Conservation (phyloP, 2,329 filamentous ascomycete genomes). For the Aspergillus sp. region DNA sequence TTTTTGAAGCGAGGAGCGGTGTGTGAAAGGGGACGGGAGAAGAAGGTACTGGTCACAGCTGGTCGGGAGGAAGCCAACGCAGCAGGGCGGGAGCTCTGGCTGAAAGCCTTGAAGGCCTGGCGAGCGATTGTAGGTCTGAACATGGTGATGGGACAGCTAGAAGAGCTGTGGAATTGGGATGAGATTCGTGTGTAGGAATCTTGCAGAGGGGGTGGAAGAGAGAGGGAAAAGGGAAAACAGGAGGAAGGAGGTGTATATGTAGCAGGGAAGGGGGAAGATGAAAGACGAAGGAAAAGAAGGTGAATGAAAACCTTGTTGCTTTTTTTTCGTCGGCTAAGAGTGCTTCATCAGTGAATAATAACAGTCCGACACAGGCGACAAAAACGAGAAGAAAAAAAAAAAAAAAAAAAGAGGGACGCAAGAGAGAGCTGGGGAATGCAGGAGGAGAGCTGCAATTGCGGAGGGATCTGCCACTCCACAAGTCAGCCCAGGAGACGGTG, state of each 20-base stretch:
- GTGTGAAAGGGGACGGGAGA: slow-evolving; percentile 24
- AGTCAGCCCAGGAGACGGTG: too few species aligned
- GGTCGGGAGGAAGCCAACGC: slow-evolving; percentile 10
- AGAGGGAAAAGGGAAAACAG: background rate
- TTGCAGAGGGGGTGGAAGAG: background rate
- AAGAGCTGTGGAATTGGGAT: too few species aligned
- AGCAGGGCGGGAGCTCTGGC: slow-evolving; percentile 14
- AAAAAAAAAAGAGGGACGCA: background rate
- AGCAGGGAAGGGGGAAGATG: background rate
- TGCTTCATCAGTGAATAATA: background rate
- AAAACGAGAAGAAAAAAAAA: background rate
- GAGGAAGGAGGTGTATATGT: background rate
- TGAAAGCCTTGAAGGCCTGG: slow-evolving; percentile 19
- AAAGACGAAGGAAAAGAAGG: background rate
- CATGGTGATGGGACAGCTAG: slow-evolving; percentile 12
- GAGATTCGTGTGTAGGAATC: too few species aligned
- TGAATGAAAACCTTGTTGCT: too few species aligned
- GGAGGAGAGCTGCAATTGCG: background rate
- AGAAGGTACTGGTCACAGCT: slow-evolving; percentile 10
- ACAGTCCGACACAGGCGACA: background rate
- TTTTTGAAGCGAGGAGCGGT: slow-evolving; percentile 21
- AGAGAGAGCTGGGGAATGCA: background rate
- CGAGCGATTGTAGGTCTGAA: slow-evolving; percentile 23
- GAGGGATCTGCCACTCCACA: too few species aligned
- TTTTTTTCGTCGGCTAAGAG: background rate